Conservation (phyloP, 176 grass and related monocot species). For the Oryza officinalis region DNA sequence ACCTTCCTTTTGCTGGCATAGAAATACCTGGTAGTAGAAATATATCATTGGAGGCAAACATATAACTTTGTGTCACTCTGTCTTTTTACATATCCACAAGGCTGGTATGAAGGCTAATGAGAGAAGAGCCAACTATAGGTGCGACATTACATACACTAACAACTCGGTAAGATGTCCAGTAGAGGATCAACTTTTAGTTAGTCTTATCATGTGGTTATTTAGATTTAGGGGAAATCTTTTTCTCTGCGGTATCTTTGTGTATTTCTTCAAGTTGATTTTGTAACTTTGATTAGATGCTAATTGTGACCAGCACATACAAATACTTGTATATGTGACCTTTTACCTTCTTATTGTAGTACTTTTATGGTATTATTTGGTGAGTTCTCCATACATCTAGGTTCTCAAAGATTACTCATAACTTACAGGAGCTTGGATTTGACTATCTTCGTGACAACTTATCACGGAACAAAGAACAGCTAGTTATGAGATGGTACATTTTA, state of each 20-base stretch:
- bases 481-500: constrained; percentile 91
- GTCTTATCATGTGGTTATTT: constrained; percentile 15
- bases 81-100: constrained; percentile 48
- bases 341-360: constrained; percentile 24
- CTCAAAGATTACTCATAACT: constrained; percentile 33
- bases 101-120: constrained; percentile 68
- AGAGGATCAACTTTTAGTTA: background rate
- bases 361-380: background rate
- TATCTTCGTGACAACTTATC: constrained; percentile 92
- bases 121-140: constrained; percentile 79
- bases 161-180: constrained; percentile 66
- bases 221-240: constrained; percentile 13
- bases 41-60: constrained; percentile 22
- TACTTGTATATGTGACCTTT: constrained; percentile 2
- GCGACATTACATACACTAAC: constrained; percentile 97
- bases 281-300: background rate
- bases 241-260: background rate
- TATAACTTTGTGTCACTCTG: constrained; percentile 18
- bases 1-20: background rate
- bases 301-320: background rate
- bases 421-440: constrained; percentile 97
- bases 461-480: constrained; percentile 68
- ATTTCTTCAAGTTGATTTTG: constrained; percentile 1
- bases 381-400: constrained; percentile 26
- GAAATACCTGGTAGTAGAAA: constrained; percentile 8